A percentile compares a stretch with the other conserved stretches of the same genome.
Evolutionary conservation across 345 rosid genomes (phyloP).

Genomic region (Pugionium cornutum): DNA sequence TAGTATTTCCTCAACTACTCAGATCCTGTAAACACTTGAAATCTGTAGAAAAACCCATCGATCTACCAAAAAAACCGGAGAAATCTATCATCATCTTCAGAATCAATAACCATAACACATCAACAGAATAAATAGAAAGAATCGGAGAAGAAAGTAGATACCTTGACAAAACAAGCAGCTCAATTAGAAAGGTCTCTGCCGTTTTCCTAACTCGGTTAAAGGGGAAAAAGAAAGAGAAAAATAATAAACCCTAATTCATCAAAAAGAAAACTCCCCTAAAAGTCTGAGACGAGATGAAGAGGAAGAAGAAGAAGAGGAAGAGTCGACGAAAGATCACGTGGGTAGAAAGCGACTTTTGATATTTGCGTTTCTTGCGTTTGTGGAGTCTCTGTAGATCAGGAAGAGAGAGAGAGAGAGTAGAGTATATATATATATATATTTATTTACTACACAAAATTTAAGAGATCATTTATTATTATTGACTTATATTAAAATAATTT

Average conservation of each 20-base stretch:
- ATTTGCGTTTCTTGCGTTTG: conserved; percentile 37
- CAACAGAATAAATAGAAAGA: not conserved
- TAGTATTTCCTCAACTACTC: not conserved
- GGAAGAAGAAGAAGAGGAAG: conserved; percentile 28
- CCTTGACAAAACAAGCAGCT: conserved; percentile 19
- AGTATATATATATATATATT: too few relatives aligned
- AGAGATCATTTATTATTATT: conserved; percentile 25
- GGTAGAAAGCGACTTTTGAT: conserved; percentile 41
- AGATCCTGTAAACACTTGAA: conserved; percentile 24
- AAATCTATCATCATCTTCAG: not conserved
- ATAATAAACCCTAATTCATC: conserved; percentile 38
- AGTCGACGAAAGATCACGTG: conserved; percentile 45
- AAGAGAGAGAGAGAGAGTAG: conserved; percentile 2
- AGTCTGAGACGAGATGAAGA: conserved; percentile 19
- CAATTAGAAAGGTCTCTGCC: not conserved
- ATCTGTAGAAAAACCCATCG: conserved; percentile 10
- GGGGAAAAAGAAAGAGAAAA: conserved; percentile 3
- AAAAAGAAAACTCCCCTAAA: not conserved
- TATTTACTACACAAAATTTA: not conserved
- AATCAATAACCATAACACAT: not conserved
- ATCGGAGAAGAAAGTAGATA: not conserved
- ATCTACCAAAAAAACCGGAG: conserved; percentile 16
- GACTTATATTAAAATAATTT: not conserved
- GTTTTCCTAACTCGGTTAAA: not conserved
- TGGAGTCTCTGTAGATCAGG: conserved; percentile 41